Conservation (phyloP, 2,329 filamentous ascomycete genomes). For the Nigrograna mackinnonii region DNA sequence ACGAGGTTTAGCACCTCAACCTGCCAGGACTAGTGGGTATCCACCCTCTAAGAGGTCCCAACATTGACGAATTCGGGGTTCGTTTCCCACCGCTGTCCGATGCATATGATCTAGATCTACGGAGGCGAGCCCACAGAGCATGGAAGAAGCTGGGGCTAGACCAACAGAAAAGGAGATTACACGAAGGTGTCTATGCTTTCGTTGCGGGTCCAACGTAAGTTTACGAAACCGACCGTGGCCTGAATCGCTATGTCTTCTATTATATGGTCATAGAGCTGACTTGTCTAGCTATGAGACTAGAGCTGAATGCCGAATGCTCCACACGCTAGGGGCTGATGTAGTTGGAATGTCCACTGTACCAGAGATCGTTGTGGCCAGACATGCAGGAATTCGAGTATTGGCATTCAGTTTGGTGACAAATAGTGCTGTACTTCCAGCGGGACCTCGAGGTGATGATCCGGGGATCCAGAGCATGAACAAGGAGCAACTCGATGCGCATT, state of each 20-base stretch:
- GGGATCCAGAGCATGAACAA: slow-evolving; percentile 54
- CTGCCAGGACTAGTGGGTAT: slow-evolving; percentile 63
- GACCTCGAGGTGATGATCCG: slow-evolving; percentile 60
- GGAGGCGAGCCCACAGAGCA: slow-evolving; percentile 59
- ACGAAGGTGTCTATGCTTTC: slow-evolving; percentile 69
- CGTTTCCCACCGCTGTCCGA: slow-evolving; percentile 68
- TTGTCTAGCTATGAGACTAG: slow-evolving; percentile 62
- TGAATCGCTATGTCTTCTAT: slow-evolving; percentile 4
- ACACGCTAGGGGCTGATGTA: slow-evolving; percentile 65
- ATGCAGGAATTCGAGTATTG: slow-evolving; percentile 65
- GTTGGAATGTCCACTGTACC: slow-evolving; percentile 73
- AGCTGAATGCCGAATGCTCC: slow-evolving; percentile 66
- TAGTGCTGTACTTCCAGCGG: slow-evolving; percentile 62
- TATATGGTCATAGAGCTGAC: neutral
- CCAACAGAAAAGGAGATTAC: slow-evolving; percentile 55
- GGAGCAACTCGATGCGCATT: slow-evolving; percentile 56
- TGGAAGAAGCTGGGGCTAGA: slow-evolving; percentile 57
- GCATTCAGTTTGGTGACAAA: slow-evolving; percentile 71
- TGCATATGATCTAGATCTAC: slow-evolving; percentile 66
- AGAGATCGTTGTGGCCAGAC: slow-evolving; percentile 68
- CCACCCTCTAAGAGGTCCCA: slow-evolving; percentile 65
- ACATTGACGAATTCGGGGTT: slow-evolving; percentile 64
- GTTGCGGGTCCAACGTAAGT: slow-evolving; percentile 63
- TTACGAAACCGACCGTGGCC: neutral
- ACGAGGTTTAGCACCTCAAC: slow-evolving; percentile 60